These are phyloP conservation scores for Periconia sp. DNA, from an alignment of 2,329 filamentous ascomycete genomes.

Conservation along the genomic window DNA sequence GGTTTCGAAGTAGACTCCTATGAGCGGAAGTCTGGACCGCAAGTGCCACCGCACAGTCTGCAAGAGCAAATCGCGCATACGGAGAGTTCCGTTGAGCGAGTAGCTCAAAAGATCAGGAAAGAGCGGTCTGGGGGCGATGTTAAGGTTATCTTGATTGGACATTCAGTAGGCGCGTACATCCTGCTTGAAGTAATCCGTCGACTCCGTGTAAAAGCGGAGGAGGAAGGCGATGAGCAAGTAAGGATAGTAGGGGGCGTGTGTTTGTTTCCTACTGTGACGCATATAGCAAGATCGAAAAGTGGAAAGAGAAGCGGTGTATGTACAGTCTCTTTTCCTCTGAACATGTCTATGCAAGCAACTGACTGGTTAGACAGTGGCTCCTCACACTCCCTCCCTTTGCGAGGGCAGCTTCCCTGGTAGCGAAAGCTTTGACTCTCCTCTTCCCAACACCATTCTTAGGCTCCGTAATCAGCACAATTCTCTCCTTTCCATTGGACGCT, in stretches of 20 bases:
- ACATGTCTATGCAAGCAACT: background rate
- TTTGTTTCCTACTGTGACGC: constrained; percentile 55
- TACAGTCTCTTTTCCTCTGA: constrained; percentile 9
- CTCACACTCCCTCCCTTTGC: constrained; percentile 21
- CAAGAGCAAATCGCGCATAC: constrained; percentile 59
- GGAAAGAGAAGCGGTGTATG: constrained; percentile 49
- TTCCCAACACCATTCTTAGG: constrained; percentile 50
- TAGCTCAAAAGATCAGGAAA: constrained; percentile 40
- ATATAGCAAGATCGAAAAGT: constrained; percentile 52
- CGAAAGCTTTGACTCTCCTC: constrained; percentile 50
- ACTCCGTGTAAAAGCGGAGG: constrained; percentile 31
- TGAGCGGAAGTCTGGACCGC: constrained; percentile 27
- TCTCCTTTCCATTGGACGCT: constrained; percentile 51
- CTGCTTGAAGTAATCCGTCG: constrained; percentile 49
- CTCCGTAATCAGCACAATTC: constrained; percentile 50
- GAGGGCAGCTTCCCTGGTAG: constrained; percentile 42
- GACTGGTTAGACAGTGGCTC: constrained; percentile 12
- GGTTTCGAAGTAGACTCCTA: constrained; percentile 49
- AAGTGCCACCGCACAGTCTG: constrained; percentile 48
- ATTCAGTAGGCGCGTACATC: constrained; percentile 56
- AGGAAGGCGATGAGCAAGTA: constrained; percentile 25
- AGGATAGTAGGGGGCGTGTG: constrained; percentile 44
- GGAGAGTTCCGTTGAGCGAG: constrained; percentile 49
- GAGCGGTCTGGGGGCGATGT: constrained; percentile 31
- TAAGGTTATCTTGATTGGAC: constrained; percentile 50